Evolutionary conservation across 2,329 filamentous ascomycete genomes (phyloP).

Genomic region (Conoideocrella luteorostrata): DNA sequence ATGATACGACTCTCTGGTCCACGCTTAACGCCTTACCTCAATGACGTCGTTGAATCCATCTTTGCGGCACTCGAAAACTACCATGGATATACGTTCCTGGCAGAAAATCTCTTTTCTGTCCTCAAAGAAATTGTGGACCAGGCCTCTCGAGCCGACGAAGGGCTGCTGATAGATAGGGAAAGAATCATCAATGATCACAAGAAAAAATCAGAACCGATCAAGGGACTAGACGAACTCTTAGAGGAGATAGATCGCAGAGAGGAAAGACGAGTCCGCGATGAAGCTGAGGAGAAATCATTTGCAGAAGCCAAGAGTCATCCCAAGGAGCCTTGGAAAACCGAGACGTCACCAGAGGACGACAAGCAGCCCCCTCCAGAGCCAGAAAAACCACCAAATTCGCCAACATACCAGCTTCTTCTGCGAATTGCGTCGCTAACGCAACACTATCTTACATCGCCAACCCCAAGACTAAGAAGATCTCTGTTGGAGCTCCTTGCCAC

Average conservation of each 20-base stretch:
- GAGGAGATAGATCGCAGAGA: conserved; percentile 57
- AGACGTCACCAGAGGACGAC: conserved; percentile 25
- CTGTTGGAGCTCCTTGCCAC: conserved; percentile 71
- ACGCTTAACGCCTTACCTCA: conserved; percentile 75
- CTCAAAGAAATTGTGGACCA: conserved; percentile 79
- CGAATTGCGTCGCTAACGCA: conserved; percentile 80
- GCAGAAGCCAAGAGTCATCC: conserved; percentile 21
- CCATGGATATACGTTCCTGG: conserved; percentile 82
- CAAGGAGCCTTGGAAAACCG: conserved; percentile 30
- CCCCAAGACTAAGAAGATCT: conserved; percentile 68
- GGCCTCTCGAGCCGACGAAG: conserved; percentile 54
- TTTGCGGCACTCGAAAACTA: conserved; percentile 93
- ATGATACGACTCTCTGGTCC: conserved; percentile 86
- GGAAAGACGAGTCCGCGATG: conserved; percentile 26
- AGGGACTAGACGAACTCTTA: conserved; percentile 38
- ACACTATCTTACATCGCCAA: conserved; percentile 82
- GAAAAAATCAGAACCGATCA: conserved; percentile 26
- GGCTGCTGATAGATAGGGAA: conserved; percentile 38
- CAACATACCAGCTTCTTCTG: conserved; percentile 73
- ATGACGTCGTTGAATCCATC: conserved; percentile 85
- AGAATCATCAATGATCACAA: conserved; percentile 32
- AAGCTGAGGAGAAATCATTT: conserved; percentile 24
- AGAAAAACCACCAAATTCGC: conserved; percentile 61
- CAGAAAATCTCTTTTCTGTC: conserved; percentile 78
- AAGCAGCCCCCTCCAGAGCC: conserved; percentile 27